Base-by-base conservation (phyloP, 2,329 filamentous ascomycete species). In the Talaromyces sp. region DNA sequence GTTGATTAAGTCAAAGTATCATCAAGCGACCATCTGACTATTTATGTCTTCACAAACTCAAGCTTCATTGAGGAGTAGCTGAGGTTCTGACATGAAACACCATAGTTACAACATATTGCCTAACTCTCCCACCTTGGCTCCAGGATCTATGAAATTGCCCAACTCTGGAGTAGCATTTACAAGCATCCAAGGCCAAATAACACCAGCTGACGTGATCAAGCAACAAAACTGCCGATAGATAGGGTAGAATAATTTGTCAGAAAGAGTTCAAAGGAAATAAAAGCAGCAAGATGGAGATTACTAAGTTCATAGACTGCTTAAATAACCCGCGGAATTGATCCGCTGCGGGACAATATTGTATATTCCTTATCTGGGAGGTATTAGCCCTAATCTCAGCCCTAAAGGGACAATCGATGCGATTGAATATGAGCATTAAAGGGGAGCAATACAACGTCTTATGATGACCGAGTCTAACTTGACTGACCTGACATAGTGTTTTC, bases 401-500 rank as follows among this genome's bases (percentile, higher is more conserved):
- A 22, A 15, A 15, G 21, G 21, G 40, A 11, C 10, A 40, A 19
- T n/a, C 5, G 19, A 21, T 21, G 39, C 15, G 15, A 3, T 3
- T 21, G 22, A 15, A 45, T 15, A n/a, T 25, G 22, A 31, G 25
- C 28, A 46, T 31, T 4, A 46, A 46, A 28, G 15, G 13, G 15
- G n/a, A 17, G 22, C 43, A 17, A 17, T 17, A 5, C 43, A 17
- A n/a, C 41, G 22, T 31, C 8, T 19, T 15, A n/a, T n/a, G n/a
- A n/a, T n/a, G n/a, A n/a, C n/a, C n/a, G n/a, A n/a, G n/a, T n/a
- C n/a, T n/a, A 13, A 11, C 9, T 21, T 19, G 7, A 10, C n/a
- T 40, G 19, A 40, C 10, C 36, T 45, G 15, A 28, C 21, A 17
- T 45, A 63, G 67, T 1, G 62, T 63, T 2, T 69, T 69, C 31